A percentile compares a stretch with the other conserved stretches of the same genome.
phyloP scores from a whole-genome alignment of 2,329 filamentous ascomycete genomes.

The Cladorrhinum sp. region DNA sequence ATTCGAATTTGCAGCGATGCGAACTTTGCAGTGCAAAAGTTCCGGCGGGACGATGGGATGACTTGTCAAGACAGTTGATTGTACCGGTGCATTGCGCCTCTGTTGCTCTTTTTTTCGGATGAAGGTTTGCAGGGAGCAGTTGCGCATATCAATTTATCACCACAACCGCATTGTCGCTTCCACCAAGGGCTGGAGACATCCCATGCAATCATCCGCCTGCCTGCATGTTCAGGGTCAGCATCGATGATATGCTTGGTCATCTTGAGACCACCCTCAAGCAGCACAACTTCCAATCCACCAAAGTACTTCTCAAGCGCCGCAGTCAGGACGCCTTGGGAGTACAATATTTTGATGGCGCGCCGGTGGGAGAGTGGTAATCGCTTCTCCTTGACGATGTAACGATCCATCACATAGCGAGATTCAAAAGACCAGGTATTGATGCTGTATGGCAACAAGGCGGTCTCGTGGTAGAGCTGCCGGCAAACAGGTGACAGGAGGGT shows the following conservation, averaged over 20 bases:
- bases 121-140: too few relatives aligned
- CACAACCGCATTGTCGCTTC: conserved; percentile 5
- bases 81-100: too few relatives aligned
- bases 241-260: conserved; percentile 18
- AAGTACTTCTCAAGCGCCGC: conserved; percentile 30
- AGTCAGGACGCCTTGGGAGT: conserved; percentile 29
- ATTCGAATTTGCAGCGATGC: too few relatives aligned
- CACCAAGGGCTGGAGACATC: conserved; percentile 9
- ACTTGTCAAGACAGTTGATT: too few relatives aligned
- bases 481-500: conserved; percentile 35
- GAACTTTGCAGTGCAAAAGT: too few relatives aligned
- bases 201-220: conserved; percentile 7
- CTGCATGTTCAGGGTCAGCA: conserved; percentile 2
- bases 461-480: conserved; percentile 38
- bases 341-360: conserved; percentile 32
- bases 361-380: conserved; percentile 31
- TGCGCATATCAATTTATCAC: too few relatives aligned
- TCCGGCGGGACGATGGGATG: too few relatives aligned
- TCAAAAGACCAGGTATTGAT: conserved; percentile 37
- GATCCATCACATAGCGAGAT: conserved; percentile 32
- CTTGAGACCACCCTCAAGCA: conserved; percentile 24
- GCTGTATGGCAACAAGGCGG: conserved; percentile 33
- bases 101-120: too few relatives aligned
- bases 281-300: conserved; percentile 30
- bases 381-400: conserved; percentile 34